These are phyloP conservation scores for Verbena officinalis DNA, from an alignment of 257 asterid species.

Conservation along the genomic window DNA sequence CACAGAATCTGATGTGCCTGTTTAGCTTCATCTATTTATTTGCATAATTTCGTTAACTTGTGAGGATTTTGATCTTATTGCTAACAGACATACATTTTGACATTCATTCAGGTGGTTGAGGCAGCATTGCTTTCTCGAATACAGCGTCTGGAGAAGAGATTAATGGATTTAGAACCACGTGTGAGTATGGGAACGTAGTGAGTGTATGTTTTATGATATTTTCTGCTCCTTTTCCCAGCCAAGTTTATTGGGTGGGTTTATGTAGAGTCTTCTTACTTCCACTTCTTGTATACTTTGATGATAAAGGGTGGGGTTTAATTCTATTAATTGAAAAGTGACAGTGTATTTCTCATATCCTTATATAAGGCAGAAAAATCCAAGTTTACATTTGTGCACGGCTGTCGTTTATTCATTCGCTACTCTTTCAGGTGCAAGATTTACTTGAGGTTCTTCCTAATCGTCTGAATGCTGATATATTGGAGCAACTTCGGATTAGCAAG, in stretches of 20 bases:
- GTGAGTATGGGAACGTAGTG: slow-evolving; percentile 66
- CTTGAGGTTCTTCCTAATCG: slow-evolving; percentile 96
- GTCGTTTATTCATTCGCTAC: slow-evolving; percentile 13
- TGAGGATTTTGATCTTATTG: no score
- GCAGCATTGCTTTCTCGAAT: slow-evolving; percentile 95
- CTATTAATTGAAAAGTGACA: no score
- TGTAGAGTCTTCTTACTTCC: slow-evolving; percentile 6
- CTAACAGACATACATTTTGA: slow-evolving; percentile 29
- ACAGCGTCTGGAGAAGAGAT: slow-evolving; percentile 75
- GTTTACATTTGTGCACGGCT: not conserved
- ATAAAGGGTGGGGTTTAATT: slow-evolving; percentile 2
- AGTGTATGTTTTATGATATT: slow-evolving; percentile 26
- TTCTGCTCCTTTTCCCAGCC: slow-evolving; percentile 14
- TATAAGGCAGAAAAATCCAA: not conserved
- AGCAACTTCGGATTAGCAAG: slow-evolving; percentile 94
- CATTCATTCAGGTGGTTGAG: slow-evolving; percentile 84
- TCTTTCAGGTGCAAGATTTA: slow-evolving; percentile 81
- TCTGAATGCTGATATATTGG: slow-evolving; percentile 85
- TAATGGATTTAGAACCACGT: slow-evolving; percentile 92
- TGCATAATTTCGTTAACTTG: not conserved
- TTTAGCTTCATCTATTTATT: slow-evolving; percentile 14
- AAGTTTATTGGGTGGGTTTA: slow-evolving; percentile 14
- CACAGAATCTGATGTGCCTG: slow-evolving; percentile 7
- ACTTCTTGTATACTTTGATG: slow-evolving; percentile 3
- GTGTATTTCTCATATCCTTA: no score